Conservation (phyloP, 345 rosid species). For the Hevea brasiliensis region DNA sequence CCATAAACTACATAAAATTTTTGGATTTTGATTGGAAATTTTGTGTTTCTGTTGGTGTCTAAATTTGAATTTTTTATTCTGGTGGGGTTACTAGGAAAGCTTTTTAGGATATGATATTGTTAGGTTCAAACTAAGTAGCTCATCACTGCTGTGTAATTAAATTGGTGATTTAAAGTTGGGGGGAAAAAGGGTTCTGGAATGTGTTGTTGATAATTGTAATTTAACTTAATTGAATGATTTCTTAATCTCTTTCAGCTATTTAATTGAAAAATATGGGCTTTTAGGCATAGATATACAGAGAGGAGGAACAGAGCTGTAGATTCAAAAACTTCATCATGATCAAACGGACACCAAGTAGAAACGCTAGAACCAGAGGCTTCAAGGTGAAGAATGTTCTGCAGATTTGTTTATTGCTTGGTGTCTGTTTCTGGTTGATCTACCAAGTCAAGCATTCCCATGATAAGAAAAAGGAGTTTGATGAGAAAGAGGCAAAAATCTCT, state of each 20-base stretch:
- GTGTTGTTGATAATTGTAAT: not conserved
- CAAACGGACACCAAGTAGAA: conserved; percentile 63
- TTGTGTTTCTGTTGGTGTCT: not conserved
- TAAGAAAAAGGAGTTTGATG: conserved; percentile 73
- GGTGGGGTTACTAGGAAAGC: not conserved
- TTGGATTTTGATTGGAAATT: not conserved
- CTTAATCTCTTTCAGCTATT: not conserved
- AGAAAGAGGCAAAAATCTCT: conserved; percentile 44
- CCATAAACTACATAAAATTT: too few species aligned
- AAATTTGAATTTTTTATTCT: not conserved
- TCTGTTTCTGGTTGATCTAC: conserved; percentile 82
- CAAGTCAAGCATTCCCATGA: conserved; percentile 89
- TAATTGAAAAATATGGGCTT: not conserved
- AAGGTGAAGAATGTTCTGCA: conserved; percentile 70
- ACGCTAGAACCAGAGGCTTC: conserved; percentile 64
- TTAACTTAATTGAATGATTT: not conserved
- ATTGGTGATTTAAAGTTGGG: not conserved
- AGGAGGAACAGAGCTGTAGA: not conserved
- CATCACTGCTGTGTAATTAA: not conserved
- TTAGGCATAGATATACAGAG: not conserved
- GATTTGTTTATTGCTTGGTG: conserved; percentile 71
- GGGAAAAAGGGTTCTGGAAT: not conserved
- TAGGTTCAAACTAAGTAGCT: not conserved
- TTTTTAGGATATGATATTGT: conserved; percentile 4
- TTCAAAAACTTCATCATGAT: conserved; percentile 40